Evolutionary conservation across 768 basidiomycete species (phyloP).

Genomic region (Hortiboletus flavorubellus): DNA sequence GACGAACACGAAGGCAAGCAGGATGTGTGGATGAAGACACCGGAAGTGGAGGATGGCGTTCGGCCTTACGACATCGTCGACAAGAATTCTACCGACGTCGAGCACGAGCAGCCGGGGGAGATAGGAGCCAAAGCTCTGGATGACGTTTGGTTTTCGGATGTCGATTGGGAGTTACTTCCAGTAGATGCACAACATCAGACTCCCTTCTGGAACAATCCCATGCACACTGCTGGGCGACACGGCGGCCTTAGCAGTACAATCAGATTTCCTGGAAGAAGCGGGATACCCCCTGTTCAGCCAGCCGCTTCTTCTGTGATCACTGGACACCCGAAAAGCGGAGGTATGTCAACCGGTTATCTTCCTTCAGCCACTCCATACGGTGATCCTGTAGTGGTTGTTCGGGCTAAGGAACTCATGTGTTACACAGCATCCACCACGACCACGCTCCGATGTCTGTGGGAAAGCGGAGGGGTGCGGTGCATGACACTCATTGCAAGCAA

Average conservation of each 20-base stretch:
- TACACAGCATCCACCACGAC: conserved; percentile 5
- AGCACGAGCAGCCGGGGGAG: no score
- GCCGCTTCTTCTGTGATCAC: neutral
- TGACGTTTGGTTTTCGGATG: no score
- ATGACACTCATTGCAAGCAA: conserved; percentile 15
- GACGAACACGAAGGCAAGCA: neutral
- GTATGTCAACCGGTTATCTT: neutral
- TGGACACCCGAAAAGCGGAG: neutral
- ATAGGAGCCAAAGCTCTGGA: no score
- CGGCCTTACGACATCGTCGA: no score
- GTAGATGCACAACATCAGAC: no score
- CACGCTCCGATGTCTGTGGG: conserved; percentile 24
- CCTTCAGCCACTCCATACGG: neutral
- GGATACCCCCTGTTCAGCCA: neutral
- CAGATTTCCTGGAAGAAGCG: neutral
- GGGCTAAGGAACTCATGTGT: no score
- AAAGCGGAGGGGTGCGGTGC: conserved; percentile 7
- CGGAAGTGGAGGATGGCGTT: no score
- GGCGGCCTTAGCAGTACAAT: neutral
- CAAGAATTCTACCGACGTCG: no score
- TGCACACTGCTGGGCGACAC: neutral
- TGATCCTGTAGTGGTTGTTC: conserved; percentile 2
- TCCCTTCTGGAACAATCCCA: conserved; percentile 5
- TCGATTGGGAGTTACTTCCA: no score
- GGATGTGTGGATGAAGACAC: no score